Percentiles rank a stretch among this genome's conserved stretches.
Evolutionary conservation across 345 rosid species (phyloP).

Genomic region (Moricandia moricandioides): DNA sequence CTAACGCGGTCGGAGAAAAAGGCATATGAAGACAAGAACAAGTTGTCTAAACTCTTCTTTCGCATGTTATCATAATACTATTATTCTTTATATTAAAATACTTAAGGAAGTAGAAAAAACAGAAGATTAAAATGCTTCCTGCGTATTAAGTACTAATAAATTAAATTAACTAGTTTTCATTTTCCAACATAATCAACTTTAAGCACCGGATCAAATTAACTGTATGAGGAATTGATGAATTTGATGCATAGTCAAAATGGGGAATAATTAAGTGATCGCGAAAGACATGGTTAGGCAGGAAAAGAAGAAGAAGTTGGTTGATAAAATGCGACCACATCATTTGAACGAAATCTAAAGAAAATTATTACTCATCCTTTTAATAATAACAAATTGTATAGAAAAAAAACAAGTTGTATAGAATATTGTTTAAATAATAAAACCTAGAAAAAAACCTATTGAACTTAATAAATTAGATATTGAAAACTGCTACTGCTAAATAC

Average conservation of each 20-base stretch:
- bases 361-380: background rate
- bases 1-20: conserved; percentile 28
- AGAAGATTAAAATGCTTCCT: background rate
- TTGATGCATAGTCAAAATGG: conserved; percentile 27
- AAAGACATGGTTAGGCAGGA: conserved; percentile 1
- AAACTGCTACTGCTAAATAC: background rate
- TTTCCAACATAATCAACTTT: background rate
- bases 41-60: conserved; percentile 20
- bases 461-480: background rate
- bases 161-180: background rate
- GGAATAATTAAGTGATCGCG: conserved; percentile 3
- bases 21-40: conserved; percentile 20
- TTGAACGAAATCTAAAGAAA: conserved; percentile 18
- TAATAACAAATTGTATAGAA: background rate
- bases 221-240: conserved; percentile 13
- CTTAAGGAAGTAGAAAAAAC: background rate
- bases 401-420: conserved; percentile 3
- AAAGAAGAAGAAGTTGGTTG: background rate
- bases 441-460: background rate
- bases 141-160: background rate
- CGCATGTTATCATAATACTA: background rate
- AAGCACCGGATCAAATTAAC: background rate
- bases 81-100: background rate
- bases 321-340: conserved; percentile 27
- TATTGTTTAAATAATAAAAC: background rate